phyloP scores from a whole-genome alignment of 805 yeast genomes.

The Candida chauliodis region DNA sequence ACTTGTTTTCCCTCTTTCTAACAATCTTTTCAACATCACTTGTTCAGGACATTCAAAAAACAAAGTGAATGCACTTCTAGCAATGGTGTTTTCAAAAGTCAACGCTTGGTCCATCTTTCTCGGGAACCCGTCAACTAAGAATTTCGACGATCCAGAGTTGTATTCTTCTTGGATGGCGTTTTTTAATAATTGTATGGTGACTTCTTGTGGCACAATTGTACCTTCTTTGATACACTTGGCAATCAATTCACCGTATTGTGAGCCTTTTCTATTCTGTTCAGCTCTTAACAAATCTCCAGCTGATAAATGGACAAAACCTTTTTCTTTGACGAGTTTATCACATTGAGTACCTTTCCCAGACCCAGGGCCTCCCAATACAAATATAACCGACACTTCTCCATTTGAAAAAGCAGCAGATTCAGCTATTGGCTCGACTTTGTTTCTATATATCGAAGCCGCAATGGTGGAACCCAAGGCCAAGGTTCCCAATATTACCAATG shows the following conservation, averaged over 20 bases:
- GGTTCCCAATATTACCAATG: conserved; percentile 31
- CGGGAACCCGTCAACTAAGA: conserved; percentile 94
- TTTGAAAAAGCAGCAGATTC: conserved; percentile 38
- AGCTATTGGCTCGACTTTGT: conserved; percentile 16
- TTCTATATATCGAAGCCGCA: conserved; percentile 38
- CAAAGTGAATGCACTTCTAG: conserved; percentile 64
- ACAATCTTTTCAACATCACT: conserved; percentile 78
- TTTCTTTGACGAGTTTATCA: conserved; percentile 74
- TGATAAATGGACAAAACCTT: conserved; percentile 79
- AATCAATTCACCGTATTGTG: conserved; percentile 81
- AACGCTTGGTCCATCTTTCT: conserved; percentile 97
- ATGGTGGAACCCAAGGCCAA: conserved; percentile 53
- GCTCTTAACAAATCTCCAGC: conserved; percentile 97
- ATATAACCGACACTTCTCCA: conserved; percentile 73
- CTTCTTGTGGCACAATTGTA: conserved; percentile 86
- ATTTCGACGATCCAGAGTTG: conserved; percentile 52
- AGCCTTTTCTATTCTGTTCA: conserved; percentile 80
- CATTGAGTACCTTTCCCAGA: conserved; percentile 98
- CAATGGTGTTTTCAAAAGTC: conserved; percentile 80
- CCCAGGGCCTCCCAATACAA: conserved; percentile 96
- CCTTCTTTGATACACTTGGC: conserved; percentile 85
- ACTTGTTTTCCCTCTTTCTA: conserved; percentile 90
- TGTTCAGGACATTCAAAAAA: conserved; percentile 80
- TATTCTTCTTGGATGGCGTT: conserved; percentile 66
- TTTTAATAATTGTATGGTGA: conserved; percentile 78